Base-by-base conservation (phyloP, 1,139 yeast species). In the Lodderomyces beijingensis region DNA sequence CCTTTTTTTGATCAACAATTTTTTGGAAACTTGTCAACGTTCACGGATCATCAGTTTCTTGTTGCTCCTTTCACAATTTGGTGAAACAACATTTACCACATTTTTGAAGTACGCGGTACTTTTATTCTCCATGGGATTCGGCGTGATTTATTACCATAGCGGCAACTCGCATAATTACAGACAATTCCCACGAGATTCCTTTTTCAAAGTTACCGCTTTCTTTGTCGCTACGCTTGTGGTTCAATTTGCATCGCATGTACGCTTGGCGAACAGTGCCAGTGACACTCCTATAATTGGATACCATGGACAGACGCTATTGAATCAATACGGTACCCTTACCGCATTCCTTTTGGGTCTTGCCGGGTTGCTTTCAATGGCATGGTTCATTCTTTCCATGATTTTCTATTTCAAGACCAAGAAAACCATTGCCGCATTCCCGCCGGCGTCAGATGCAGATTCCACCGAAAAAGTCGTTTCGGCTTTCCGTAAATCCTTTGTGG, bases 81-180 rank as follows among this genome's bases (percentile, higher is more conserved):
- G 38, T 9, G 27, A 17, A 16, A 34, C 19, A 10, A 29, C 37
- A 16, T 37, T 27, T 14, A 18, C 18, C 6, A 23, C 34, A 11
- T 37, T 45, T 15, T 16, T 35, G 5, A 27, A 37, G 5, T 50
- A 42, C 31, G 40, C 49, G 25, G 34, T 51, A n/a, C 50, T 61
- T 22, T 35, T 62, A 20, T 61, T 64, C 38, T 41, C 65, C 25
- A 62, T 62, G 68, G 70, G 70, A 0, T 62, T 56, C 35, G 70
- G 70, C 1, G 66, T 62, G 3, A 44, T 63, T 14, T 64, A 59
- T 38, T 55, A 54, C 38, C 56, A 52, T 26, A 44, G 45, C 25
- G 54, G 53, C 3, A 49, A 45, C 22, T 46, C 63, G 12, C 47
- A 45, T 31, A 51, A 55, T 28, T 60, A 48, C 33, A 44, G 65